Evolutionary conservation across 495 filamentous ascomycete genomes (phyloP).

Genomic region (Pseudoneurospora amorphoporcata): DNA sequence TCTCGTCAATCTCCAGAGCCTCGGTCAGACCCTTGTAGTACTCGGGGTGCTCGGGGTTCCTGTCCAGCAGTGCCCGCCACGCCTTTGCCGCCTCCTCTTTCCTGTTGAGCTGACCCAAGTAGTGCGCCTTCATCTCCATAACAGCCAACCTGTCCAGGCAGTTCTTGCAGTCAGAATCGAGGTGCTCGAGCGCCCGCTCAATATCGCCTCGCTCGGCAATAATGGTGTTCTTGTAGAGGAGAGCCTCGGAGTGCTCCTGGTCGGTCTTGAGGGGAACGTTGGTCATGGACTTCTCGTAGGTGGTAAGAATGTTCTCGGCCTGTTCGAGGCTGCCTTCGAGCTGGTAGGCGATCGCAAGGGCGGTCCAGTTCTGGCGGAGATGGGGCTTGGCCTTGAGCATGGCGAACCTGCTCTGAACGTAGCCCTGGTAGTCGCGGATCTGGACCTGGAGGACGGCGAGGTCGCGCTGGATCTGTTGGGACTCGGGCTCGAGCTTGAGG

Average conservation of each 20-base stretch:
- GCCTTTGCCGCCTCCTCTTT: constrained; percentile 75
- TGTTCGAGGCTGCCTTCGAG: constrained; percentile 70
- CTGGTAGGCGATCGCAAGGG: constrained; percentile 85
- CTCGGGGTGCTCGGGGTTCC: constrained; percentile 75
- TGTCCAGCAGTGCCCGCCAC: constrained; percentile 67
- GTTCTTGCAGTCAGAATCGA: constrained; percentile 64
- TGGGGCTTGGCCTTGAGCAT: constrained; percentile 78
- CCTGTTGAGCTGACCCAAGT: constrained; percentile 65
- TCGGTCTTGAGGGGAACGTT: constrained; percentile 62
- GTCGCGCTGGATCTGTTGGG: constrained; percentile 86
- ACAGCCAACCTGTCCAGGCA: constrained; percentile 80
- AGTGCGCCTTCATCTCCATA: constrained; percentile 79
- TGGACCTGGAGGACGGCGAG: constrained; percentile 88
- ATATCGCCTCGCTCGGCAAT: constrained; percentile 80
- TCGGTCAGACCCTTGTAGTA: constrained; percentile 75
- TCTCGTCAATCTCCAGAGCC: constrained; percentile 51
- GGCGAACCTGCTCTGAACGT: constrained; percentile 69
- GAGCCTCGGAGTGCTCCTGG: constrained; percentile 86
- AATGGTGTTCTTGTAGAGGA: constrained; percentile 90
- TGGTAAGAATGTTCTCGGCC: constrained; percentile 83
- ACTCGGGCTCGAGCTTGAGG: constrained; percentile 83
- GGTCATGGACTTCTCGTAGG: constrained; percentile 88
- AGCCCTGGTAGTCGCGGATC: constrained; percentile 92
- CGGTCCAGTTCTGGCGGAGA: constrained; percentile 89
- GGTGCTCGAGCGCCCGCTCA: constrained; percentile 73